Conservation (phyloP, 106 monocot genomes). For the Allium sativum region DNA sequence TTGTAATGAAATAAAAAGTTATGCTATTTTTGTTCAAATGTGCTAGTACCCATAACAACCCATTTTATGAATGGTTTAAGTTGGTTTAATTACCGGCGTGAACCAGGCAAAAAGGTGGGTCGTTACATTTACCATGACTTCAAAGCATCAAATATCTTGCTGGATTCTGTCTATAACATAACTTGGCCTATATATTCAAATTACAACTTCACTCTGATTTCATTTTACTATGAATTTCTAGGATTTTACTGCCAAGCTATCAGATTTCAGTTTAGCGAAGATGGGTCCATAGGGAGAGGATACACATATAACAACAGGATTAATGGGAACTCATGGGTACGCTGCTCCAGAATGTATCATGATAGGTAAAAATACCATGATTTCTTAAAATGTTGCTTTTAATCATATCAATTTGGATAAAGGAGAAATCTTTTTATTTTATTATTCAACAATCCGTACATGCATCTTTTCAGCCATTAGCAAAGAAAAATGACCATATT, state of each 20-base stretch:
- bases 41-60: too few relatives aligned
- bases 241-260: slow-evolving; percentile 56
- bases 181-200: background rate
- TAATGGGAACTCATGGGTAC: slow-evolving; percentile 78
- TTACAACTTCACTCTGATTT: background rate
- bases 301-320: slow-evolving; percentile 57
- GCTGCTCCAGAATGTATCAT: slow-evolving; percentile 74
- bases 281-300: slow-evolving; percentile 67
- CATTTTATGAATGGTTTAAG: too few relatives aligned
- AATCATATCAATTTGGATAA: background rate
- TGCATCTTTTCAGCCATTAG: too few relatives aligned
- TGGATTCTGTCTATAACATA: slow-evolving; percentile 39
- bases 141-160: slow-evolving; percentile 65
- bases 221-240: background rate
- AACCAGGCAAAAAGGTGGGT: too few relatives aligned
- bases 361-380: slow-evolving; percentile 27
- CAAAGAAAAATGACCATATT: background rate
- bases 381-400: too few relatives aligned
- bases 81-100: too few relatives aligned
- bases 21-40: too few relatives aligned
- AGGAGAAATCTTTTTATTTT: background rate
- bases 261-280: slow-evolving; percentile 70
- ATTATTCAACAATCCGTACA: background rate
- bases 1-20: too few relatives aligned
- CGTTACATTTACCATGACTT: slow-evolving; percentile 62